These are phyloP conservation scores for Stygiomarasmius scandens DNA, from an alignment of 1,284 basidiomycete genomes.

Conservation along the genomic window DNA sequence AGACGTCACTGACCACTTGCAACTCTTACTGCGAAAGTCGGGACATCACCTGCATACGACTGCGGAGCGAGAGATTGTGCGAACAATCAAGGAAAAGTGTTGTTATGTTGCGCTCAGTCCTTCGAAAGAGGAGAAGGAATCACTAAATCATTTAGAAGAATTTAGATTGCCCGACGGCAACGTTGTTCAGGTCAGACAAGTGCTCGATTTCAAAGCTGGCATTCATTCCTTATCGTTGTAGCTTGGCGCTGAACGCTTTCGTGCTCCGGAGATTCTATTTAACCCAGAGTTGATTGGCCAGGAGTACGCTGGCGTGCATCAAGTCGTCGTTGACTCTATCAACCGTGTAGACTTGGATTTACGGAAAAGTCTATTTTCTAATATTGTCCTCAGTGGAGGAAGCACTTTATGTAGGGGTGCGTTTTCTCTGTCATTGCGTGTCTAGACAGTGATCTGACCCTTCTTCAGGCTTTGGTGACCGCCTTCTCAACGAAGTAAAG, in stretches of 20 bases:
- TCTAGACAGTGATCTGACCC: conserved; percentile 3
- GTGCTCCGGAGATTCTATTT: conserved; percentile 97
- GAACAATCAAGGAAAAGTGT: conserved; percentile 98
- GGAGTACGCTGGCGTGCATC: conserved; percentile 97
- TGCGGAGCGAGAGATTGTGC: conserved; percentile 95
- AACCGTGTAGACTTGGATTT: conserved; percentile 88
- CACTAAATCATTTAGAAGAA: conserved; percentile 77
- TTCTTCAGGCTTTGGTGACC: conserved; percentile 89
- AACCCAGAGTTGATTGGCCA: conserved; percentile 96
- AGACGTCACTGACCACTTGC: conserved; percentile 96
- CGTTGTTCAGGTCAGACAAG: conserved; percentile 73
- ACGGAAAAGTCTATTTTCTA: conserved; percentile 93
- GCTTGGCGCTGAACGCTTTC: conserved; percentile 95
- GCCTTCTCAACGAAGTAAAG: conserved; percentile 94
- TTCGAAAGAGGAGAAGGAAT: conserved; percentile 94
- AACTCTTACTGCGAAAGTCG: conserved; percentile 90
- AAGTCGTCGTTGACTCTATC: conserved; percentile 91
- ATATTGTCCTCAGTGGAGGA: conserved; percentile 96
- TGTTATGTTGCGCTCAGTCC: conserved; percentile 95
- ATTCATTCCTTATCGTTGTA: conserved; percentile 33
- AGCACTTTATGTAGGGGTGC: conserved; percentile 91
- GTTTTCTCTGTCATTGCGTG: conserved; percentile 23
- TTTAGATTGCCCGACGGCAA: conserved; percentile 97
- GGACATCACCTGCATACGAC: conserved; percentile 96
- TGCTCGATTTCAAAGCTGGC: conserved; percentile 14